Base-by-base conservation (phyloP, 176 grass and related monocot species). In the Cymbopogon citratus region DNA sequence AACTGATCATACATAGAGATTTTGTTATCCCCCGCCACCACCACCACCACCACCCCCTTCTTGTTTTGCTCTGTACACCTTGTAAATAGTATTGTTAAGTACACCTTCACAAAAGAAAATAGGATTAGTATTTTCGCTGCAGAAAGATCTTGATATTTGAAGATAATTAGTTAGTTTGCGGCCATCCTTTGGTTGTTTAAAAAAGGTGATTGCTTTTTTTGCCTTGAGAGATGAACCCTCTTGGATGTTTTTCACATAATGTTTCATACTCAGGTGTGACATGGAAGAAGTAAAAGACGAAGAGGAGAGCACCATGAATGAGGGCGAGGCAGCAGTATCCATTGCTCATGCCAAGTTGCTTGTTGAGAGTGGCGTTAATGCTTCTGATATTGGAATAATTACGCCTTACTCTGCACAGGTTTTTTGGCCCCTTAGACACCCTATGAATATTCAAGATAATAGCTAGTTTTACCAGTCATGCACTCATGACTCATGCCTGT, bases 251-350 rank as follows among this genome's bases (percentile, higher is more conserved):
- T 39, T 62, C 2, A 69, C 56, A 25, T 69, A 77, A 49, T 49
- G 79, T 26, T 75, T 74, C 25, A 35, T 59, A 78, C 5, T 57
- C 85, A 98, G 95, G 64, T 98, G 95, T 86, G 95, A 94, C 66
- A 98, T 98, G 92, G 95, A 98, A 85, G 95, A 98, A 89, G 91
- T 91, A 77, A 98, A 98, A 91, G 88, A 95, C 12, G 95, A 98
- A 92, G 95, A 94, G 84, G 95, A 91, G 80, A 98, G 95, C 79
- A 91, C 87, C 36, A 92, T 95, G 88, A 98, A 93, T 33, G 95
- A 98, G 81, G 95, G 95, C 7, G 95, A 98, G 66, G 95, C 95
- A 77, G 75, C 79, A 66, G 95, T 98, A 28, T 93, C 92, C 34
- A 84, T 93, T 29, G 74, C 92, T 66, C 95, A 98, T 92, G 90